phyloP scores from a whole-genome alignment of 2,329 filamentous ascomycete genomes.

The Pleurostoma richardsiae region DNA sequence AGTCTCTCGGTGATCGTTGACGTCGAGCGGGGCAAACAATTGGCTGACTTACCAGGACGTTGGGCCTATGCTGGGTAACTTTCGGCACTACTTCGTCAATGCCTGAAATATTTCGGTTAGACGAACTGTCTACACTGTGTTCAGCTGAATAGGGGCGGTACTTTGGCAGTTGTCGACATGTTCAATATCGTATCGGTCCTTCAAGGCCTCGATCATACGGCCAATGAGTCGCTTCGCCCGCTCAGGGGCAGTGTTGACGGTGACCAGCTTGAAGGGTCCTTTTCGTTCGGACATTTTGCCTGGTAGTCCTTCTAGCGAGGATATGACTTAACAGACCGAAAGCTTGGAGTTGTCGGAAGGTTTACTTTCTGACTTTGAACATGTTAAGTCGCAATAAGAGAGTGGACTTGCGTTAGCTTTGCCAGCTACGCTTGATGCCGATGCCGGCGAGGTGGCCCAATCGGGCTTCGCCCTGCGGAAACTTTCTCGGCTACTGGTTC shows the following conservation, averaged over 20 bases:
- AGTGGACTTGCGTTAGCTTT: too few relatives aligned
- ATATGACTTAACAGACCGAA: not conserved
- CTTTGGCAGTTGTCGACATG: conserved; percentile 48
- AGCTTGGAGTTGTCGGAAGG: too few relatives aligned
- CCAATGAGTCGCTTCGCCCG: conserved; percentile 59
- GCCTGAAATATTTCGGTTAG: conserved; percentile 21
- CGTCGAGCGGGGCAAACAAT: not conserved
- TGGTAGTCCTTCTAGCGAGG: not conserved
- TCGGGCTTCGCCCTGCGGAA: too few relatives aligned
- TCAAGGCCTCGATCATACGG: conserved; percentile 53
- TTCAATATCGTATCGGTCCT: conserved; percentile 58
- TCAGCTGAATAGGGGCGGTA: not conserved
- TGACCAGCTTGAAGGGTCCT: conserved; percentile 59
- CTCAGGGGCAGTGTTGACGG: conserved; percentile 64
- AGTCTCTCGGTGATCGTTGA: not conserved
- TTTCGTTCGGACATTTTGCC: conserved; percentile 16
- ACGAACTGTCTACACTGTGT: not conserved
- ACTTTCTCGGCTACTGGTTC: too few relatives aligned
- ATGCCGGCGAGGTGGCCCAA: too few relatives aligned
- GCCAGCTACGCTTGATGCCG: too few relatives aligned
- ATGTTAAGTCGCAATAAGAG: too few relatives aligned
- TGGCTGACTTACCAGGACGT: conserved; percentile 42
- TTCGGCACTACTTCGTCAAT: conserved; percentile 51
- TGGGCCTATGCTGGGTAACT: conserved; percentile 45
- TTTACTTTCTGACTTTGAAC: too few relatives aligned